Conservation (phyloP, 1,284 basidiomycete species). For the Waitea zeae region DNA sequence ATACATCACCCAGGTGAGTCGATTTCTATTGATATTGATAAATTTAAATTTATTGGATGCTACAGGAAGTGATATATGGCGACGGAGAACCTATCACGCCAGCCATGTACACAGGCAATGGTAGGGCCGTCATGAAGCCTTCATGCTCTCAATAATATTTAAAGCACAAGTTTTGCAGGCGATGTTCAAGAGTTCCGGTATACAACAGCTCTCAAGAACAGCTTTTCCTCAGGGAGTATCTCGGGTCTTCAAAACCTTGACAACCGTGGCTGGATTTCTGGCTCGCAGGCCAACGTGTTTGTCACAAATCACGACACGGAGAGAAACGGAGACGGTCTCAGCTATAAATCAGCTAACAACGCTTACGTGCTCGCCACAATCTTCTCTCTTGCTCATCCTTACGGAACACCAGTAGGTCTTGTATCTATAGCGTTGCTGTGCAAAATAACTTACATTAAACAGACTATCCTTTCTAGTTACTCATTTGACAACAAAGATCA, state of each 20-base stretch:
- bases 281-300: constrained; percentile 41
- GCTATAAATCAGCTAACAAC: constrained; percentile 43
- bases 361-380: constrained; percentile 40
- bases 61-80: constrained; percentile 15
- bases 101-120: constrained; percentile 28
- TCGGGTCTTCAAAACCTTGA: neutral
- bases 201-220: constrained; percentile 17
- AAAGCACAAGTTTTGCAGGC: too few relatives aligned
- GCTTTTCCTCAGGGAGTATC: constrained; percentile 8
- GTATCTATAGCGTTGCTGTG: too few relatives aligned
- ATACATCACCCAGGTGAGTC: constrained; percentile 47
- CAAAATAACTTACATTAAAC: too few relatives aligned
- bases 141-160: too few relatives aligned
- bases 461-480: constrained; percentile 45
- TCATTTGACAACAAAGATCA: constrained; percentile 29
- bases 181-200: constrained; percentile 35
- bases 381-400: constrained; percentile 50
- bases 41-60: too few relatives aligned
- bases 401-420: constrained; percentile 54
- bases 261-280: constrained; percentile 35
- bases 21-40: too few relatives aligned
- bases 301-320: constrained; percentile 59
- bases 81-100: constrained; percentile 27
- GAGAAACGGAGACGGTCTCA: constrained; percentile 37
- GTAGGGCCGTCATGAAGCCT: constrained; percentile 13